Evolutionary conservation across 805 yeast species (phyloP).

Genomic region (Yarrowia keelungensis): DNA sequence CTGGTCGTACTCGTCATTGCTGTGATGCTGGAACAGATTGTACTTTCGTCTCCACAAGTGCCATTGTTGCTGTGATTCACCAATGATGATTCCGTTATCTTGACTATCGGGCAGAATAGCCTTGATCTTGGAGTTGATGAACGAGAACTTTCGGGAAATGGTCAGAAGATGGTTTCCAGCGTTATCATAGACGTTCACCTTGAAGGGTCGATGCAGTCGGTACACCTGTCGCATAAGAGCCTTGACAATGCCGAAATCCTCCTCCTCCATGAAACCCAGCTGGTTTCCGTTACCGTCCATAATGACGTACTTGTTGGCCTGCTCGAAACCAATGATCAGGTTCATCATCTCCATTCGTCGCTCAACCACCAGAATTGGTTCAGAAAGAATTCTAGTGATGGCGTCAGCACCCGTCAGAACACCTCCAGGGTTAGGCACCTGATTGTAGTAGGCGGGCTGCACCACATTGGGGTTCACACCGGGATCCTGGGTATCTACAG

Average conservation of each 20-base stretch:
- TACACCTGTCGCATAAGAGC: slow-evolving; percentile 83
- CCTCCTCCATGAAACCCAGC: slow-evolving; percentile 82
- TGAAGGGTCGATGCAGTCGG: slow-evolving; percentile 80
- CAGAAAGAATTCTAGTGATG: slow-evolving; percentile 65
- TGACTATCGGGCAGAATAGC: slow-evolving; percentile 62
- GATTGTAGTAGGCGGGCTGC: slow-evolving; percentile 16
- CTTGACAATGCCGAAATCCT: slow-evolving; percentile 72
- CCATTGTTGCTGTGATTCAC: slow-evolving; percentile 93
- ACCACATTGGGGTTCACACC: slow-evolving; percentile 15
- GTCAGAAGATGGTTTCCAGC: slow-evolving; percentile 51
- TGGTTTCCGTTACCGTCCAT: slow-evolving; percentile 75
- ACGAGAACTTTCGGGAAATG: slow-evolving; percentile 82
- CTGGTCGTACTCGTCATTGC: slow-evolving; percentile 64
- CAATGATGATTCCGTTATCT: slow-evolving; percentile 62
- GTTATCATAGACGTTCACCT: slow-evolving; percentile 50
- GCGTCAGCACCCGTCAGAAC: slow-evolving; percentile 64
- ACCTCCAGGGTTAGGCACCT: slow-evolving; percentile 54
- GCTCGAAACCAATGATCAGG: slow-evolving; percentile 87
- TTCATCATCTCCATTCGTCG: slow-evolving; percentile 89
- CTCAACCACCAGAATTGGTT: slow-evolving; percentile 87
- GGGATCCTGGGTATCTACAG: slow-evolving; percentile 16
- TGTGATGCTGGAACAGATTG: slow-evolving; percentile 63
- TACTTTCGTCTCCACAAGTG: slow-evolving; percentile 92
- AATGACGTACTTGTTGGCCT: slow-evolving; percentile 77
- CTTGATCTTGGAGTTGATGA: slow-evolving; percentile 87